Evolutionary conservation across 441 rosid species (phyloP), one percentile per base, ranked within the genome.

Genomic region (Biscutella laevigata): DNA sequence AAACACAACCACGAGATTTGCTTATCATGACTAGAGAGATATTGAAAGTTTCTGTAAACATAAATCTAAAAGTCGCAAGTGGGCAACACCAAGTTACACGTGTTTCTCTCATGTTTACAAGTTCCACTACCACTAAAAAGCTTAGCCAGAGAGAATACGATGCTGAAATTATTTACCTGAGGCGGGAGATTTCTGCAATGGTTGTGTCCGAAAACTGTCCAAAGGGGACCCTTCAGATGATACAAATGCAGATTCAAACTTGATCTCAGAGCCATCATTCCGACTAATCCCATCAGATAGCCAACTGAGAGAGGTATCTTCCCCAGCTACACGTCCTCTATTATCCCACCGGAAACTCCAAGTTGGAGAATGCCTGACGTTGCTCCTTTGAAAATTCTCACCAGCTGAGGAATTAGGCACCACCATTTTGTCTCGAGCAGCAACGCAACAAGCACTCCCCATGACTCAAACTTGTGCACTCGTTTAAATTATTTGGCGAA

Each of bases 271-370:
- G 39, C 71, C 84, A 69, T 71, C 79, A 43, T 69, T 77, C 33
- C 75, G 37, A 55, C 77, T 72, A 49, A 74, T 66, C 15, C 75
- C 84, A 76, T 82, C 94, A 13, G 96, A 75, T 53, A 81, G 65
- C 83, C 88, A 86, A 59, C 83, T 71, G 17, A 80, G 56, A 22
- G 99, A 81, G 49, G 86, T 65, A 29, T 94, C 97, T 70, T 94
- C 99, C 35, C 95, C 97, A 0, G 97, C 97, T 17, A 94, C 99
- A 26, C 96, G 86, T 35, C 97, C 91, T 66, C 97, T 71, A 44
- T 80, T 82, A 66, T 94, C 99, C 99, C 99, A 89, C 35, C 86
- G 74, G 53, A 86, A 83, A 73, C 94, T 89, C 99, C 97, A 88
- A 3, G 80, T 73, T 0, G 99, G 99, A 9, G 99, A 94, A 75